Conservation (phyloP, 2,329 filamentous ascomycete genomes). For the Colletotrichum sp. region DNA sequence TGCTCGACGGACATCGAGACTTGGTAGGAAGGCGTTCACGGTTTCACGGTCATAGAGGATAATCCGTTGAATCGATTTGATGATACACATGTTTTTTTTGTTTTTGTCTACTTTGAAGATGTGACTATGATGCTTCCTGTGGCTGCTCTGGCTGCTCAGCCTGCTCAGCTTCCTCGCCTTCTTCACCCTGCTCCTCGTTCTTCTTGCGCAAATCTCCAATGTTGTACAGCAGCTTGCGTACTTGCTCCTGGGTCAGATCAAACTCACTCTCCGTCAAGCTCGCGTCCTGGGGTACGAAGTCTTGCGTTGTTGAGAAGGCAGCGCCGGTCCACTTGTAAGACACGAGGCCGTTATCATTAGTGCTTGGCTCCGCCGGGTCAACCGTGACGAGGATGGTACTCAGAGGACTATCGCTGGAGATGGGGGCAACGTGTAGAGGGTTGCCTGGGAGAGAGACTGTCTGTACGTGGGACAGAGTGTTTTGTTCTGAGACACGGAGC, state of each 20-base stretch:
- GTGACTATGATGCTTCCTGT: not conserved
- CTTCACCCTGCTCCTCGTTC: constrained; percentile 26
- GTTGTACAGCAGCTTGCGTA: constrained; percentile 49
- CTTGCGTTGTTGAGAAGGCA: constrained; percentile 8
- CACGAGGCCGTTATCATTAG: constrained; percentile 23
- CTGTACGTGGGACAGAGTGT: constrained; percentile 52
- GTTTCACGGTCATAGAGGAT: constrained; percentile 23
- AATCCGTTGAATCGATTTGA: constrained; percentile 21
- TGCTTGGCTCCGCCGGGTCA: constrained; percentile 35
- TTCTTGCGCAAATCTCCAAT: constrained; percentile 55
- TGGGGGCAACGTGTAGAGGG: constrained; percentile 59
- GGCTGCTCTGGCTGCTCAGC: not conserved
- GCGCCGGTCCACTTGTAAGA: constrained; percentile 26
- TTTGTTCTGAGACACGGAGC: constrained; percentile 58
- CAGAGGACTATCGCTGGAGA: constrained; percentile 24
- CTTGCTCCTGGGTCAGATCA: constrained; percentile 40
- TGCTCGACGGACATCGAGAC: constrained; percentile 22
- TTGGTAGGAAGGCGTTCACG: constrained; percentile 14
- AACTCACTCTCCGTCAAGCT: constrained; percentile 27
- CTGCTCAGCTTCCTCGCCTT: constrained; percentile 27
- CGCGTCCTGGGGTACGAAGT: constrained; percentile 6
- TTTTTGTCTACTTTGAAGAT: not conserved
- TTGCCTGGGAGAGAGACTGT: constrained; percentile 67
- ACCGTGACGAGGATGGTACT: constrained; percentile 44
- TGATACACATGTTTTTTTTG: not conserved